These are phyloP conservation scores for Pugionium cornutum DNA, from an alignment of 345 rosid species.

Conservation along the genomic window DNA sequence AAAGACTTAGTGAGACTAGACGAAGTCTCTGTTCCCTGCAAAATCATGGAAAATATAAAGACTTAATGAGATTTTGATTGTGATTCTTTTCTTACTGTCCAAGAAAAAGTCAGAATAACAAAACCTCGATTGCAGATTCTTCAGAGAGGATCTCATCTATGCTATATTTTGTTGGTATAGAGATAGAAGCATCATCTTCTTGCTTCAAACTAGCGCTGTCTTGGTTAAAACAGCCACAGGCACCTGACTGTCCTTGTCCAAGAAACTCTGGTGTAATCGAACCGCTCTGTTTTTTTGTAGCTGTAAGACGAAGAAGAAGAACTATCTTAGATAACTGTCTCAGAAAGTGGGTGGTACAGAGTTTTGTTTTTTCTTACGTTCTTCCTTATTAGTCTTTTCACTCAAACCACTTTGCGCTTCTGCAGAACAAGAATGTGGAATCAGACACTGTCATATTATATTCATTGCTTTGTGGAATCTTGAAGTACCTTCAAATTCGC, in stretches of 20 bases:
- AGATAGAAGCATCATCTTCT: constrained; percentile 15
- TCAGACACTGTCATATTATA: neutral
- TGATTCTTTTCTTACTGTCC: neutral
- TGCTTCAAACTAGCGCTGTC: constrained; percentile 4
- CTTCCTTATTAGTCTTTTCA: constrained; percentile 6
- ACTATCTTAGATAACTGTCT: neutral
- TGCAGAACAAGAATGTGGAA: constrained; percentile 19
- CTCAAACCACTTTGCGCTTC: constrained; percentile 23
- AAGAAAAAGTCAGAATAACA: constrained; percentile 13
- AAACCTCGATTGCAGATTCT: constrained; percentile 31
- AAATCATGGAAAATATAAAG: neutral
- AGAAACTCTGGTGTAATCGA: constrained; percentile 10
- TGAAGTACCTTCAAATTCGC: constrained; percentile 33
- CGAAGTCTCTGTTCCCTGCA: constrained; percentile 30
- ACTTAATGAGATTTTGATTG: neutral
- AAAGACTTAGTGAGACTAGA: constrained; percentile 31
- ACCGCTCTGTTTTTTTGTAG: constrained; percentile 26
- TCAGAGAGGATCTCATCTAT: constrained; percentile 35
- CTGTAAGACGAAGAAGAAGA: constrained; percentile 12
- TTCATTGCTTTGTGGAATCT: constrained; percentile 1
- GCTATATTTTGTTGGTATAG: constrained; percentile 28
- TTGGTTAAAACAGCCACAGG: constrained; percentile 23
- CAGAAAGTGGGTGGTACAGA: constrained; percentile 11
- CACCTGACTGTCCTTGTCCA: constrained; percentile 29
- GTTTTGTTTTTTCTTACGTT: constrained; percentile 14